Evolutionary conservation across 176 grass and related monocot genomes (phyloP), one percentile per base, ranked within the genome.

Genomic region (Oropetium thomaeum): DNA sequence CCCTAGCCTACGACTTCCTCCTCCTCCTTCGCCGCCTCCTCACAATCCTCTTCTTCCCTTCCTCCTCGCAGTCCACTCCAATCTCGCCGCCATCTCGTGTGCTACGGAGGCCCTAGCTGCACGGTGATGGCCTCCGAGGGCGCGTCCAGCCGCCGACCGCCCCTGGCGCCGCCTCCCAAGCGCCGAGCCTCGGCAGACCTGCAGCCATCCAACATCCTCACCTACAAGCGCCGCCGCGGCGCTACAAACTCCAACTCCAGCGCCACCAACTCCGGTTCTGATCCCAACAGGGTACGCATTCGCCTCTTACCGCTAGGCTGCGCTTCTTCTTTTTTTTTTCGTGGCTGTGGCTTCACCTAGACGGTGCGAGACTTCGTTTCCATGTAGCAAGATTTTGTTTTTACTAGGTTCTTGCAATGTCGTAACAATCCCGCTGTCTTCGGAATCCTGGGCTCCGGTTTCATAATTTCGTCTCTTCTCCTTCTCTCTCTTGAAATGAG

Each of bases 211-310:
- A 70, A 69, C 74, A n/a, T 53, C 70, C 22, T 86, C 69, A 84
- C 86, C 75, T 88, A 88, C 76, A 84, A 88, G 81, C 76, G 86
- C 44, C 86, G 86, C 75, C 75, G 75, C 63, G 16, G 23, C 43
- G 14, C 35, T 29, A 17, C 53, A 10, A 39, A 29, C 31, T 10
- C 55, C 66, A 58, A 8, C 31, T 16, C 33, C 38, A 4, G 10
- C 77, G 29, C 35, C 47, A 37, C 28, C 71, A 10, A 26, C 38
- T 8, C 64, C 16, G n/a, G 27, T 44, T 25, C 71, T 12, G 55
- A 28, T 34, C 54, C 22, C 19, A n/a, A 62, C 59, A 62, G 16
- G 58, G 73, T 76, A 49, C 19, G 42, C 58, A 48, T 53, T 54
- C n/a, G 5, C 28, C 10, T 22, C 40, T 31, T 6, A 23, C 8